A percentile compares a stretch with the other conserved stretches of the same genome.
Conservation (phyloP, 305 asterid genomes). For the Fraxinus platypoda region DNA sequence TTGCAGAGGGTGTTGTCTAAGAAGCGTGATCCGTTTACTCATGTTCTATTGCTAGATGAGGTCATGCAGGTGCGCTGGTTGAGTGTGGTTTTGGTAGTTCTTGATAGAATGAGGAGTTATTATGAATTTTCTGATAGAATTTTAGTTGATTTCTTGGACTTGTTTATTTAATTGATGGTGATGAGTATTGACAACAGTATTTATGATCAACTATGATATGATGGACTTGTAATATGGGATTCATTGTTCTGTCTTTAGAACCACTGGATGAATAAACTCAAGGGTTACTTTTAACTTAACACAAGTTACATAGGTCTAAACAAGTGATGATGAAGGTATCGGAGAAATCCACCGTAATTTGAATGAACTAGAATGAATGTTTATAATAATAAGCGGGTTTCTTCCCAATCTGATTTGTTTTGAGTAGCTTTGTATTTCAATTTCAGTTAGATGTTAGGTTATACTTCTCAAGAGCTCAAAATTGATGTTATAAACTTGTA, state of each 20-base stretch:
- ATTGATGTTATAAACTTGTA: not conserved
- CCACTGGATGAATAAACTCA: not conserved
- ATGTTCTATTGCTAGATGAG: constrained; percentile 82
- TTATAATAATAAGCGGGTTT: not conserved
- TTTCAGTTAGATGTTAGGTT: not conserved
- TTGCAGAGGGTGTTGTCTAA: constrained; percentile 92
- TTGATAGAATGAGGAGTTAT: not conserved
- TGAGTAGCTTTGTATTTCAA: not conserved
- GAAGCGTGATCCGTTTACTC: constrained; percentile 94
- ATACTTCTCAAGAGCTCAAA: not conserved
- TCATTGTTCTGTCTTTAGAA: not conserved
- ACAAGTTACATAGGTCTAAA: not conserved
- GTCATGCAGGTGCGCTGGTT: constrained; percentile 67
- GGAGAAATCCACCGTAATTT: not conserved
- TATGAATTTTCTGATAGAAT: not conserved
- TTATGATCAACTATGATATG: not conserved
- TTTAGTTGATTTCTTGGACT: not conserved
- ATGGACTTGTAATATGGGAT: not conserved
- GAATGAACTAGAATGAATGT: not conserved
- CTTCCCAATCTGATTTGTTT: not conserved
- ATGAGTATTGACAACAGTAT: not conserved
- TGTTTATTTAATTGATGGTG: not conserved
- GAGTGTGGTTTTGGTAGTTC: not conserved
- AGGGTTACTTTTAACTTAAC: not conserved
- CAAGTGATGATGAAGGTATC: not conserved